These are phyloP conservation scores for Penicillium sp. DNA, from an alignment of 2,329 filamentous ascomycete species.

Conservation along the genomic window DNA sequence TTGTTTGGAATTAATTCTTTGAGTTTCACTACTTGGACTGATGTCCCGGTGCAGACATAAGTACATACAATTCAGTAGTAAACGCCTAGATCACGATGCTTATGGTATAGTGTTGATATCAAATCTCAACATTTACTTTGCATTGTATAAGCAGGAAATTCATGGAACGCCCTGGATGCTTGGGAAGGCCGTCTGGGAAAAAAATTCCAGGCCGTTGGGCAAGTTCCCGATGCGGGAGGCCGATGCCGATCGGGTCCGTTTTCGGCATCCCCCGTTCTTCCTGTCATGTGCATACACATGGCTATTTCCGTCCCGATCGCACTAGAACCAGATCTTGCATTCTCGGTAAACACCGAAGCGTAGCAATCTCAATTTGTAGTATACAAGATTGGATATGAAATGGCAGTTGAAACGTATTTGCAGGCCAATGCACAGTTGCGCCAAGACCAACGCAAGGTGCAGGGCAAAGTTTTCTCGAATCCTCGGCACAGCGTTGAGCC, in stretches of 20 bases:
- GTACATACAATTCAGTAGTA: too few species aligned
- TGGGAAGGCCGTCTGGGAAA: background rate
- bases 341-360: background rate
- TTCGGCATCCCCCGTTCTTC: background rate
- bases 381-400: too few species aligned
- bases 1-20: background rate
- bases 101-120: background rate
- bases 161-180: background rate
- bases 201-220: background rate
- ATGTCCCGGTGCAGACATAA: background rate
- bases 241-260: conserved; percentile 15
- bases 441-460: background rate
- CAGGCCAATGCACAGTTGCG: too few species aligned
- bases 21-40: background rate
- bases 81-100: background rate
- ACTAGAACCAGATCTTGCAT: background rate
- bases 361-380: too few species aligned
- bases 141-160: background rate
- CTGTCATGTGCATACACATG: conserved; percentile 1
- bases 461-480: background rate
- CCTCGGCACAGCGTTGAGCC: background rate
- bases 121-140: background rate
- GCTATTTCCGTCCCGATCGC: conserved; percentile 4
- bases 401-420: too few species aligned
- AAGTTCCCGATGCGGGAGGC: conserved; percentile 17